phyloP scores from a whole-genome alignment of 2,329 filamentous ascomycete species.

The Talaromyces atroroseus region DNA sequence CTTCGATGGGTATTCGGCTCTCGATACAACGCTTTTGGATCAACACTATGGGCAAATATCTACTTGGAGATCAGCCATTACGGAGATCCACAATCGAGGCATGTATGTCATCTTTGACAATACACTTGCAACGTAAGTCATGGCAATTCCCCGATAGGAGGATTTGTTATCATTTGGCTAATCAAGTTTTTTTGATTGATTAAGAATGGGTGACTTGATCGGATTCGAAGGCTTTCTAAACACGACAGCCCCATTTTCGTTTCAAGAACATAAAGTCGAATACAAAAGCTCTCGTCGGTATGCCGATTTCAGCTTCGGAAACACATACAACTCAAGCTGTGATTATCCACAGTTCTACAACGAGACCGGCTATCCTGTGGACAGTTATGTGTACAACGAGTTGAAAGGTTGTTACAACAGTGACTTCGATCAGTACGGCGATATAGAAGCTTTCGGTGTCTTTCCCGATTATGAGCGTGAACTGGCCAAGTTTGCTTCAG shows the following conservation, averaged over 20 bases:
- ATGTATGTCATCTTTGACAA: conserved; percentile 66
- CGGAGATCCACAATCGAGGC: conserved; percentile 55
- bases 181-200: background rate
- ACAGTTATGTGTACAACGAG: conserved; percentile 41
- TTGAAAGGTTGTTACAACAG: conserved; percentile 56
- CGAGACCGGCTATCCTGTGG: conserved; percentile 50
- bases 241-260: conserved; percentile 50
- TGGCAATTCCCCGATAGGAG: background rate
- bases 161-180: background rate
- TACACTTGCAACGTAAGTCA: conserved; percentile 55
- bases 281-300: conserved; percentile 55
- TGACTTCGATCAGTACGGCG: conserved; percentile 62
- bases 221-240: conserved; percentile 59
- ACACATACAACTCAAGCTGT: conserved; percentile 51
- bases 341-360: conserved; percentile 59
- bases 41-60: conserved; percentile 57
- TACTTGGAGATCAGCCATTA: conserved; percentile 53
- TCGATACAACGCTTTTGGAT: conserved; percentile 60
- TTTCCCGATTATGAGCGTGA: conserved; percentile 60
- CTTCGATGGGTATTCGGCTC: conserved; percentile 54
- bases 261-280: conserved; percentile 52
- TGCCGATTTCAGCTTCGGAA: conserved; percentile 53
- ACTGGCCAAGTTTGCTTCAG: conserved; percentile 60
- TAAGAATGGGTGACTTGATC: conserved; percentile 55
- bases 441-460: conserved; percentile 59